Evolutionary conservation across 2,329 filamentous ascomycete genomes (phyloP).

Genomic region (Didymellaceae sp.): DNA sequence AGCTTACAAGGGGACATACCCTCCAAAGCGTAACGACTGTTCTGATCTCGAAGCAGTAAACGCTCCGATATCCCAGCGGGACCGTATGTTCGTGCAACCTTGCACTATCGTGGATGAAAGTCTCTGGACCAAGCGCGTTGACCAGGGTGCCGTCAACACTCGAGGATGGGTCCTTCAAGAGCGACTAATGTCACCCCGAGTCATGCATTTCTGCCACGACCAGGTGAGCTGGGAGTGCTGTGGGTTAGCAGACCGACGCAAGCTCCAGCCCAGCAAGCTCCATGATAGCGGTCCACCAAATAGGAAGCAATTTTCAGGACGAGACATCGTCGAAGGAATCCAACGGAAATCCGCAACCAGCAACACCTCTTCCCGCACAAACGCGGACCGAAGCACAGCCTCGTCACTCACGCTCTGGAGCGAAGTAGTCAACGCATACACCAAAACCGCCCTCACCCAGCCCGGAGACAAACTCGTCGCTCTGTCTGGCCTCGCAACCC

Average conservation of each 20-base stretch:
- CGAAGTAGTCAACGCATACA: background rate
- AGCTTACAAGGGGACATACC: background rate
- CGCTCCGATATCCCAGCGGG: background rate
- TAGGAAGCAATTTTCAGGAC: background rate
- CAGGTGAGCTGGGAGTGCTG: constrained; percentile 33
- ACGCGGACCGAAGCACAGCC: background rate
- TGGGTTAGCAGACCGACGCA: background rate
- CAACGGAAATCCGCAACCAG: background rate
- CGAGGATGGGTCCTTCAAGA: constrained; percentile 37
- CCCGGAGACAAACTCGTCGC: constrained; percentile 1
- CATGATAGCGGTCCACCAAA: background rate
- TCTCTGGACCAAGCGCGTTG: constrained; percentile 22
- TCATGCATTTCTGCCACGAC: constrained; percentile 29
- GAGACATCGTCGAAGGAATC: background rate
- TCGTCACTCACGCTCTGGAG: background rate
- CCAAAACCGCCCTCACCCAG: background rate
- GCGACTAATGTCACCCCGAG: constrained; percentile 26
- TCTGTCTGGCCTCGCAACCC: background rate
- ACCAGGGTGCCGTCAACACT: constrained; percentile 23
- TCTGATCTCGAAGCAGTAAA: too few species aligned
- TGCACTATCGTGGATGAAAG: background rate
- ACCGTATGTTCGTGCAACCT: background rate
- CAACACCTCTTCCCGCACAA: background rate
- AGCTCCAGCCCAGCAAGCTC: background rate
- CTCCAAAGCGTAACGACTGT: too few species aligned